Conservation (phyloP, 768 basidiomycete species). For the Rhodotorula paludigena region DNA sequence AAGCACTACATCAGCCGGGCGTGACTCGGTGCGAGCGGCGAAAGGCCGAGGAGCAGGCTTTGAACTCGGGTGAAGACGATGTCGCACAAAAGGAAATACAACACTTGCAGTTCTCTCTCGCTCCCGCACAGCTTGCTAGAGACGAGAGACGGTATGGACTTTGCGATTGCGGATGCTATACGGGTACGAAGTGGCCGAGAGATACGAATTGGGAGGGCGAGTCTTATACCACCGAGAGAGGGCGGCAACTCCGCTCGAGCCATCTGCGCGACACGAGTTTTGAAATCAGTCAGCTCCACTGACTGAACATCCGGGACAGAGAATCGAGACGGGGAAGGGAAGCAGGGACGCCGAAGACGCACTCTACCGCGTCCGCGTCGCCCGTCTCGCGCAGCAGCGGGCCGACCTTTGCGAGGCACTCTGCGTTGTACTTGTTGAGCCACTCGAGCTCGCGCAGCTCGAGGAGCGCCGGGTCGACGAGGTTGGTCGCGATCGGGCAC, state of each 20-base stretch:
- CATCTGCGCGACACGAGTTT: not conserved
- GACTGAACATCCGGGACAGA: not conserved
- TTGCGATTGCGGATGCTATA: too few species aligned
- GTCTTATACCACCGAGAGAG: not conserved
- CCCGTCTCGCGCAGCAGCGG: conserved; percentile 62
- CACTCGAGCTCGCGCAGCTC: conserved; percentile 66
- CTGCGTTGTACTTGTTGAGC: conserved; percentile 77
- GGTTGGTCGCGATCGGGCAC: conserved; percentile 83
- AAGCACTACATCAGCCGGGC: conserved; percentile 60
- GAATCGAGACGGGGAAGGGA: not conserved
- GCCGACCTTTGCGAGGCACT: conserved; percentile 66
- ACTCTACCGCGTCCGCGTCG: conserved; percentile 48
- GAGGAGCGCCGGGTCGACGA: conserved; percentile 64
- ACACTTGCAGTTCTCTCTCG: too few species aligned
- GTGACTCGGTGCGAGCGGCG: too few species aligned
- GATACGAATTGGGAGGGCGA: too few species aligned
- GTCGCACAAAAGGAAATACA: too few species aligned
- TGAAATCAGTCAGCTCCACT: not conserved
- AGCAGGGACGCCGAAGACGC: conserved; percentile 18
- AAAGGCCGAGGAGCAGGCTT: too few species aligned
- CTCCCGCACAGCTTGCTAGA: too few species aligned
- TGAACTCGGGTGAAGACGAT: too few species aligned
- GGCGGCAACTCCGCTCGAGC: conserved; percentile 2
- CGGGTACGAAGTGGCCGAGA: too few species aligned
- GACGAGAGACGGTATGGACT: too few species aligned